Percentiles rank a stretch among this genome's conserved stretches.
Evolutionary conservation across 495 filamentous ascomycete species (phyloP).

Genomic region (Aspergillus conjunctus): DNA sequence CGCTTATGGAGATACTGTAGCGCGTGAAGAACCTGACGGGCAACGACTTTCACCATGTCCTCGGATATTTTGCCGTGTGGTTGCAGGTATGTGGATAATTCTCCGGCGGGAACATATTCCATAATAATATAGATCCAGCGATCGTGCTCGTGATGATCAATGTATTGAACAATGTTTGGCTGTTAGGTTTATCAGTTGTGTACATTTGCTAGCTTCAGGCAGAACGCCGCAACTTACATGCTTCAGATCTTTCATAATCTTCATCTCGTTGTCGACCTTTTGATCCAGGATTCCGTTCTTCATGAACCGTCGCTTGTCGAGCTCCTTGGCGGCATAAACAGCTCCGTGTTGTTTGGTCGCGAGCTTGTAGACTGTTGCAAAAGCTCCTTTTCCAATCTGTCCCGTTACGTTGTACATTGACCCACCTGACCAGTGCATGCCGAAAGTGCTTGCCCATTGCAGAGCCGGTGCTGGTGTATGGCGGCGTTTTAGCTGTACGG

Average conservation of each 20-base stretch:
- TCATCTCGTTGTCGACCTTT: conserved; percentile 93
- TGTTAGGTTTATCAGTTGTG: conserved; percentile 34
- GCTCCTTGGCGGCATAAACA: conserved; percentile 85
- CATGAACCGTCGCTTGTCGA: conserved; percentile 86
- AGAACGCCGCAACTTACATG: conserved; percentile 62
- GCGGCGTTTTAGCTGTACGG: conserved; percentile 27
- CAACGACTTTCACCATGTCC: conserved; percentile 64
- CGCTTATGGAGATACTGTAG: conserved; percentile 83
- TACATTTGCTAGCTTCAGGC: conserved; percentile 17
- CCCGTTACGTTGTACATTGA: conserved; percentile 78
- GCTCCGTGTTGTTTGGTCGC: conserved; percentile 77
- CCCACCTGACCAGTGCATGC: conserved; percentile 80
- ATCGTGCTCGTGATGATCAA: conserved; percentile 78
- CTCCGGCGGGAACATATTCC: conserved; percentile 87
- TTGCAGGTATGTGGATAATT: conserved; percentile 72
- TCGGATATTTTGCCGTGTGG: conserved; percentile 65
- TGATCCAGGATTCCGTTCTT: conserved; percentile 82
- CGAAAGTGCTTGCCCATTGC: conserved; percentile 48
- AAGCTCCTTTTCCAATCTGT: conserved; percentile 86
- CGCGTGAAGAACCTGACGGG: conserved; percentile 76
- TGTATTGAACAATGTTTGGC: conserved; percentile 89
- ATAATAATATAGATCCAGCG: conserved; percentile 89
- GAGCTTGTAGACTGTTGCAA: conserved; percentile 87
- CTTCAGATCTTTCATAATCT: conserved; percentile 79
- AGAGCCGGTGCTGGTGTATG: conserved; percentile 32